phyloP scores from a whole-genome alignment of 768 basidiomycete species.

The Lentinula sp. region DNA sequence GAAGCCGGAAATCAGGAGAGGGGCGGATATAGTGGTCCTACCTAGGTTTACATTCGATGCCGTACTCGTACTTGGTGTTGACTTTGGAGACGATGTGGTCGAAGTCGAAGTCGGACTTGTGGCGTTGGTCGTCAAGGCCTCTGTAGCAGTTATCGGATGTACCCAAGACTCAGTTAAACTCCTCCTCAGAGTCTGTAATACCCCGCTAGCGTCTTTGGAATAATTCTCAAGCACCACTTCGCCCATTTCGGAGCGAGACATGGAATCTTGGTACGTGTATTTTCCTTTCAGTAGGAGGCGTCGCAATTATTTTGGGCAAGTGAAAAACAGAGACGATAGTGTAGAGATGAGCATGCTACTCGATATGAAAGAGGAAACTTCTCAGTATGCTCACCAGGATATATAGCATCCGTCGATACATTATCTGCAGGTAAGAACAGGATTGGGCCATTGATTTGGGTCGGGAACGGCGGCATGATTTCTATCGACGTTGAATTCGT shows the following conservation, averaged over 20 bases:
- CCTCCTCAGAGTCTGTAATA: neutral
- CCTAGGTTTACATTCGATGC: conserved; percentile 12
- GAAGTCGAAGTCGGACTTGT: too few species aligned
- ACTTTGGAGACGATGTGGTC: neutral
- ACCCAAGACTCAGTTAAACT: neutral
- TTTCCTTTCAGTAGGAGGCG: neutral
- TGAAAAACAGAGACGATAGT: neutral
- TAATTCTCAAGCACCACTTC: conserved; percentile 99
- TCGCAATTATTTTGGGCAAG: neutral
- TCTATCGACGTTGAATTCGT: conserved; percentile 4
- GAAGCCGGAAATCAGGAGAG: conserved; percentile 86
- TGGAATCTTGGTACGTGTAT: conserved; percentile 70
- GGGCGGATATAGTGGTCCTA: conserved; percentile 44
- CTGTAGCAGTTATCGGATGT: neutral
- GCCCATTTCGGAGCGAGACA: conserved; percentile 90
- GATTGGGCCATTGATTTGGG: conserved; percentile 75
- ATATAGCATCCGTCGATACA: conserved; percentile 96
- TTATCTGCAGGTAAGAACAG: conserved; percentile 96
- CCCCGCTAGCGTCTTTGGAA: conserved; percentile 59
- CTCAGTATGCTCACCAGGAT: conserved; percentile 49
- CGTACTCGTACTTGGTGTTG: conserved; percentile 29
- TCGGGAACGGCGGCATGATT: conserved; percentile 56
- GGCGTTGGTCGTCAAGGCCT: conserved; percentile 31
- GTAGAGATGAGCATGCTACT: too few species aligned
- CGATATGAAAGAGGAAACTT: neutral